These are phyloP conservation scores for Cladosporium sp. DNA, from an alignment of 2,329 filamentous ascomycete species.

Conservation along the genomic window DNA sequence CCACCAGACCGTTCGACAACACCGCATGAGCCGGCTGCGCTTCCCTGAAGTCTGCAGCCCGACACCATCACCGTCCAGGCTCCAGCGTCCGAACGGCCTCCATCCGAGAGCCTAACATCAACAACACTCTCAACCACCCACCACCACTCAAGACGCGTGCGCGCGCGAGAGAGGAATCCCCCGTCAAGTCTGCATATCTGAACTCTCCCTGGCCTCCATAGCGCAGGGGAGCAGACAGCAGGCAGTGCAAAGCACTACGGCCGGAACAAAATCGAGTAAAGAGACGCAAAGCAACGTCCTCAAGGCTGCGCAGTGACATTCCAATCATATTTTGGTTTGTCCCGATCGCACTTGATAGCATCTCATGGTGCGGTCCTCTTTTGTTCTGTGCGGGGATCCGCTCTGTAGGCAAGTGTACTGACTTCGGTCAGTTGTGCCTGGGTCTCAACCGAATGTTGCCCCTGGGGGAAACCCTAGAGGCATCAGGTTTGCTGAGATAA, in stretches of 20 bases:
- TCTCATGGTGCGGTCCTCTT: no score
- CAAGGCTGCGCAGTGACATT: neutral
- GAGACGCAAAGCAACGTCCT: no score
- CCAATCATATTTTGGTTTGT: no score
- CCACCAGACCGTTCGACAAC: neutral
- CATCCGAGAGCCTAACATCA: constrained; percentile 1
- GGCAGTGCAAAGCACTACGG: neutral
- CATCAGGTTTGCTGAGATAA: constrained; percentile 8
- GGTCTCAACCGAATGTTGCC: constrained; percentile 13
- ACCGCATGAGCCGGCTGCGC: neutral
- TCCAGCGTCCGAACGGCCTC: neutral
- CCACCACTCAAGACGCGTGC: neutral
- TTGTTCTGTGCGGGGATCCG: neutral
- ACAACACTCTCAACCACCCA: neutral
- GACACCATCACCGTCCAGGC: neutral
- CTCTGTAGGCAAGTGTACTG: neutral
- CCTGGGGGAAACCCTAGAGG: constrained; percentile 4
- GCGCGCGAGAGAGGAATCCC: neutral
- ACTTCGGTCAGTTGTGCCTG: neutral
- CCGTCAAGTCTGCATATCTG: constrained; percentile 16
- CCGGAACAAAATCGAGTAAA: no score
- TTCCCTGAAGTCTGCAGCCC: neutral
- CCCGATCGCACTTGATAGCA: no score
- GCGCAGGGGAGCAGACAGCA: neutral
- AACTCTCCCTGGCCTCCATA: neutral